phyloP scores from a whole-genome alignment of 2,329 filamentous ascomycete species.

The Pleurostoma richardsiae region DNA sequence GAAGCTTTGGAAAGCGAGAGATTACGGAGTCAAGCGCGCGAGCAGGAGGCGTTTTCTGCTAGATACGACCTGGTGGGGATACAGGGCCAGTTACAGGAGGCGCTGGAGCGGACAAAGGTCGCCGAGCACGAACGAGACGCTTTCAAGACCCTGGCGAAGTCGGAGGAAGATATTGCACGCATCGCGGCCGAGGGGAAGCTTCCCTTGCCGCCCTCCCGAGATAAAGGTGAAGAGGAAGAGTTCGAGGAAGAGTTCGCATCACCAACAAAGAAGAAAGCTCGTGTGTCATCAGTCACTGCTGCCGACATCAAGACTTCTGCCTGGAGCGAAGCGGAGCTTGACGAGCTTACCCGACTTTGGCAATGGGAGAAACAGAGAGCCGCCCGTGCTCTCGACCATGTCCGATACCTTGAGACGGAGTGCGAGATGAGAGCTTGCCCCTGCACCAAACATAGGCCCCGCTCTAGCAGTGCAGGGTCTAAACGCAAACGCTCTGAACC shows the following conservation, averaged over 20 bases:
- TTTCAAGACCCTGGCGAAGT: conserved; percentile 65
- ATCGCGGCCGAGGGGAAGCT: conserved; percentile 69
- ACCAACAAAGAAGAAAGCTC: conserved; percentile 46
- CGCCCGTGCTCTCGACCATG: conserved; percentile 64
- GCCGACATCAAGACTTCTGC: conserved; percentile 50
- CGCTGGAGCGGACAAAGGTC: conserved; percentile 57
- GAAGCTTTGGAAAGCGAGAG: conserved; percentile 59
- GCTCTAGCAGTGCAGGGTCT: conserved; percentile 20
- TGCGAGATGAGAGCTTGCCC: conserved; percentile 64
- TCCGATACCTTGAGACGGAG: conserved; percentile 73
- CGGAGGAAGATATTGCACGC: conserved; percentile 63
- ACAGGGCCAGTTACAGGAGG: conserved; percentile 62
- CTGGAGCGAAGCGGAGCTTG: conserved; percentile 52
- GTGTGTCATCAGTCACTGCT: conserved; percentile 38
- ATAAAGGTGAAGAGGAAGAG: conserved; percentile 38
- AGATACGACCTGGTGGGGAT: conserved; percentile 60
- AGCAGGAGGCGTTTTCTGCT: conserved; percentile 65
- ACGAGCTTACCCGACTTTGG: conserved; percentile 47
- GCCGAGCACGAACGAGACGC: conserved; percentile 72
- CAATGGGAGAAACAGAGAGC: conserved; percentile 58
- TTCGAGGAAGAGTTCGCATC: conserved; percentile 53
- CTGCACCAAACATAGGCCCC: conserved; percentile 40
- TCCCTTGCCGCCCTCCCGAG: conserved; percentile 49
- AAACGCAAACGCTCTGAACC: conserved; percentile 27
- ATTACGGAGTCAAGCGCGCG: conserved; percentile 53